Base-by-base conservation (phyloP, 2,329 filamentous ascomycete genomes). In the Dactylellina leptospora region DNA sequence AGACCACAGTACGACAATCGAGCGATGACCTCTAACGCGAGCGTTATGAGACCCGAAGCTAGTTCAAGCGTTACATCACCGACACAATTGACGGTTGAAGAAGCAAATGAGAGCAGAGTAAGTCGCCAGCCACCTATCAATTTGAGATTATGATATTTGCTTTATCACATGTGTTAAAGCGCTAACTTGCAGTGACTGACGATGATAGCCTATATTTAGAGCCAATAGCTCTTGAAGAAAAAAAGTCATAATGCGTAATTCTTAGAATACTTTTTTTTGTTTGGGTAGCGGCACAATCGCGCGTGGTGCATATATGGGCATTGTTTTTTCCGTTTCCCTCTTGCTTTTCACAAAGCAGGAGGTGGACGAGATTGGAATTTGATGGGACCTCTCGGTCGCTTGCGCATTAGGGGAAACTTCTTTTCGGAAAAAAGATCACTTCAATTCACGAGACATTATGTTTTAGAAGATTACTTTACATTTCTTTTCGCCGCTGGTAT, bases 21-120 rank as follows among this genome's bases (percentile, higher is more conserved):
- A n/a, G 47, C 69, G 10, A 60, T 58, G 36, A 68, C 62, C 10
- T 73, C 60, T 44, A 58, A 22, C 30, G 51, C 61, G 30, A 55
- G 45, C 4, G 56, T 68, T 40, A 73, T 68, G 69, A 66, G 61
- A 42, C 60, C 61, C n/a, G 69, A 73, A 38, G 69, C 68, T 18
- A 73, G 69, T n/a, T 22, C 61, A 11, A 62, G 69, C 27, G 45
- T 47, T 16, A 27, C 61, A 23, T 18, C 42, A 3, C 59, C 64
- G 47, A 70, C 54, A 36, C 23, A 36, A 9, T 30, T 60, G 40
- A 60, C 69, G 30, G 20, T 47, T 11, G 69, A 73, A 28, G 61
- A 71, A 25, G 53, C 59, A 16, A 22, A 42, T 28, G 68, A 72
- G 36, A 72, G 33, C 36, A 64, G 68, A 47, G 68, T 72, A 54